Evolutionary conservation across 2,329 filamentous ascomycete genomes (phyloP), one percentile per base, ranked within the genome.

Genomic region (Cercospora berteroae): DNA sequence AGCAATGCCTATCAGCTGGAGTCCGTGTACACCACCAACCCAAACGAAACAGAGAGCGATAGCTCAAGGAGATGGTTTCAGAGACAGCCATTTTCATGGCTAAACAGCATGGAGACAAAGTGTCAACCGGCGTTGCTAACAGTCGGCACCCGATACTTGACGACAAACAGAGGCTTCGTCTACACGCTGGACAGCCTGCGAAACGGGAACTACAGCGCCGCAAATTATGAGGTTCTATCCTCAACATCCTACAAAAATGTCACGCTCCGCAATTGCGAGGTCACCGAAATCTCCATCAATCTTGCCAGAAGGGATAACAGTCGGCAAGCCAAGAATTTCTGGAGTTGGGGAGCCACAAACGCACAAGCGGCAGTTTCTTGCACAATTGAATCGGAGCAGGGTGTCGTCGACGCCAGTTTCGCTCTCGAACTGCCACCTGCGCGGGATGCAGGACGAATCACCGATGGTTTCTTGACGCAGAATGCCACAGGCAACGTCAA

Each of bases 1-100:
- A 63, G 60, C 60, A 60, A 67, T 60, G 65, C 65, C 12, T 63
- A 67, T 36, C 44, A 67, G 25, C 23, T 63, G n/a, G 50, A 63
- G 33, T 63, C 60, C 5, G 59, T 59, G 25, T 63, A 63, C 55
- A 67, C 60, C 25, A 67, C 65, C 3, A 55, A 67, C 13, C 65
- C 60, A 1, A 67, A 67, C 20, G 36, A 10, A 5, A 67, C 60
- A 2, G 65, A 63, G 12, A 67, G 65, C 59, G 9, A 59, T 29
- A 63, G 48, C 23, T 25, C 48, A 5, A 23, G 31, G 23, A 42
- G 56, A 57, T 67, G 65, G 65, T 67, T 63, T 16, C 64, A 63
- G 23, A 66, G 58, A 50, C 42, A 48, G 23, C 65, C 59, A 5
- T 67, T 67, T 52, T 67, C 65, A 33, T 63, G 60, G 65, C 36